Conservation (phyloP, 2,329 filamentous ascomycete genomes). For the Microascus cirrosus region DNA sequence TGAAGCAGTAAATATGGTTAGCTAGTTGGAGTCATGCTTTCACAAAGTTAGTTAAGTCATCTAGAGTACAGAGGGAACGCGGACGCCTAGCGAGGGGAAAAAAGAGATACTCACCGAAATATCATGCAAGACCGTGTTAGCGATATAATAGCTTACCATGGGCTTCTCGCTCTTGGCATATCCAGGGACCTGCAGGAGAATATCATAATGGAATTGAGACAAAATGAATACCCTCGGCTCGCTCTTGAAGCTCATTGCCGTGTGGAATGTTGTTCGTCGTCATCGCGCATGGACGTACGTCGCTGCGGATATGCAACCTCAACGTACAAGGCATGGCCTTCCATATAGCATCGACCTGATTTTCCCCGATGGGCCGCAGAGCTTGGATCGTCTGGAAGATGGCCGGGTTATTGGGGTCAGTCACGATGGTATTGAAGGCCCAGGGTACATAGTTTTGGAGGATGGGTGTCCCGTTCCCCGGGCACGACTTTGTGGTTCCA, state of each 20-base stretch:
- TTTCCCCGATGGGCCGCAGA: neutral
- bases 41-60: slow-evolving; percentile 5
- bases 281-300: neutral
- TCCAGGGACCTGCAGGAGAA: slow-evolving; percentile 13
- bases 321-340: neutral
- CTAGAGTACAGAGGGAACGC: neutral
- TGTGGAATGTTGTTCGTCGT: neutral
- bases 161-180: slow-evolving; percentile 15
- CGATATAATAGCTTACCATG: slow-evolving; percentile 11
- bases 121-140: slow-evolving; percentile 15
- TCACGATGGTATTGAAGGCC: neutral
- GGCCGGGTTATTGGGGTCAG: neutral
- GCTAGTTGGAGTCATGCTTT: neutral
- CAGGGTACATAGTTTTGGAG: neutral
- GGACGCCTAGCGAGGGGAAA: neutral
- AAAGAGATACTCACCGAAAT: slow-evolving; percentile 13
- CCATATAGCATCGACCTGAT: neutral
- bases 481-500: slow-evolving; percentile 13
- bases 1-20: neutral
- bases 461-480: slow-evolving; percentile 6
- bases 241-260: too few species aligned
- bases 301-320: neutral
- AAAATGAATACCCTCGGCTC: slow-evolving; percentile 6
- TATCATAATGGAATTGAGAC: slow-evolving; percentile 10
- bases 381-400: neutral